Evolutionary conservation across 805 yeast genomes (phyloP), one percentile per base, ranked within the genome.

Genomic region (Teunomyces barrocoloradensis): DNA sequence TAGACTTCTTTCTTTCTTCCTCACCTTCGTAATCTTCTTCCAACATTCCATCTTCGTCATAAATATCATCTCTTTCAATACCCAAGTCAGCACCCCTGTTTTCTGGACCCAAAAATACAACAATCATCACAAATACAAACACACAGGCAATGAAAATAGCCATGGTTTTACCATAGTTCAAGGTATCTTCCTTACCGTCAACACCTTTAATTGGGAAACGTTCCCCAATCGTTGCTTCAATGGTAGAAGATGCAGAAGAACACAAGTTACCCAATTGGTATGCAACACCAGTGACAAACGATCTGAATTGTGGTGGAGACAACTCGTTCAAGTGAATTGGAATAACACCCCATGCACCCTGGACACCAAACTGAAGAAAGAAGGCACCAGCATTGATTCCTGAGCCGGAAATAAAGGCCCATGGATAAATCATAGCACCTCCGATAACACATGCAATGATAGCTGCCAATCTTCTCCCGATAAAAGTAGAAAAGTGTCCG

Each of bases 211-310:
- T 53, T 9, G 65, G 60, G 69, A 81, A 82, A 34, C 69, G 53
- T 53, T 77, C 79, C 49, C 87, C 87, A 52, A 83, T 75, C 17
- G 81, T 79, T 27, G 84, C 67, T 64, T 83, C 87, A 52, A 83
- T 83, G n/a, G 88, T 83, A 0, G 86, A 79, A 1, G 85, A 78
- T 3, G 87, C 87, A 34, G 84, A 78, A 1, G 85, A 78, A 18
- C 81, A 82, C 58, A 83, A 71, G 65, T 83, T 84, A 69, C 89
- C 89, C 54, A 84, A 68, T 62, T 84, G 88, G 61, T 84, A 84
- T 18, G 85, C 72, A 29, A 76, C 74, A 60, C 89, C 89, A 37
- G 79, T 77, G 44, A 81, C 79, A 50, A 84, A 80, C 6, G 87
- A 74, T 63, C 84, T 73, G 66, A 78, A 81, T 50, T 79, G 80